Evolutionary conservation across 129 eudicot genomes (phyloP), one percentile per base, ranked within the genome.

Genomic region (Flaveria trinervia): DNA sequence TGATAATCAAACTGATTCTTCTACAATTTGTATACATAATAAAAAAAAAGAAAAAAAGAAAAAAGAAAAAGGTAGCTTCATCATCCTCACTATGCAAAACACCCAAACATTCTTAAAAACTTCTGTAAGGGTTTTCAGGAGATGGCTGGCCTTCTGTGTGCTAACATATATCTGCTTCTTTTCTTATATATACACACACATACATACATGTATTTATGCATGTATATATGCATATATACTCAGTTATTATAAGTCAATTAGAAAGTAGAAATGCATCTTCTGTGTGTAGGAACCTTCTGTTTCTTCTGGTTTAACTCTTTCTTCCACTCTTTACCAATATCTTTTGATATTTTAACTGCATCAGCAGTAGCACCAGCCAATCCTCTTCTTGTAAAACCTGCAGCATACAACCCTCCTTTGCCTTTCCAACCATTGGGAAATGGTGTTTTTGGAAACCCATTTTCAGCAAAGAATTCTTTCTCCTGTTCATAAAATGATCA

Each of bases 301-400:
- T 82, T 92, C 52, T 88, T 93, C 81, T 87, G 89, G 71, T 85
- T 84, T 61, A 89, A 66, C 41, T 94, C 97, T 48, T 89, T 89
- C 78, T 89, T 91, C 90, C 91, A 91, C 25, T 83, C 89, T 70
- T 87, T 84, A 64, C 86, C 88, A 89, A 94, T 91, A 77, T 94
- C 98, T 79, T 87, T 76, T 44, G 97, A 89, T 74, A 89, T 89
- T 74, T 84, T 91, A 0, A 86, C 48, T 18, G 98, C 98, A 75
- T 94, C 98, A 57, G 84, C 87, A 71, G 96, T 83, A 65, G 92
- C 96, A 77, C 98, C 98, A 77, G 97, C 77, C 25, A 94, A 86
- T 77, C 98, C 98, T 87, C 83, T 91, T 83, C 92, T 94, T 75
- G 98, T 91, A 81, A 94, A 94, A n/a, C 98, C 98, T 28, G 85